Percentiles rank a stretch among this genome's conserved stretches.
Conservation (phyloP, 352 stramenopile genomes). For the Pythium graminicola region DNA sequence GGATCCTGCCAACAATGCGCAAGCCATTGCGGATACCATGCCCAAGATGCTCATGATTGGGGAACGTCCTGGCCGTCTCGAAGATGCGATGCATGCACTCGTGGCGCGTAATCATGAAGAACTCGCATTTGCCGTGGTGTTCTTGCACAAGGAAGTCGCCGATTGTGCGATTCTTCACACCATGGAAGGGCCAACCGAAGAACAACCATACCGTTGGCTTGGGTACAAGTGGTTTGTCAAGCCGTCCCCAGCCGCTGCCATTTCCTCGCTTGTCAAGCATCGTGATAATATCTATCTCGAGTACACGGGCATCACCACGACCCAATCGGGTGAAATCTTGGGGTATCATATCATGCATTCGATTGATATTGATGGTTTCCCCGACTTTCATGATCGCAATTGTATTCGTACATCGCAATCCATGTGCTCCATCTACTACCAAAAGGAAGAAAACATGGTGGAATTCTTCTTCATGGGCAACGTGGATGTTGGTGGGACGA, state of each 20-base stretch:
- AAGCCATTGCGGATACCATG: slow-evolving; percentile 15
- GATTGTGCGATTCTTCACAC: slow-evolving; percentile 47
- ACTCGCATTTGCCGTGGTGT: slow-evolving; percentile 42
- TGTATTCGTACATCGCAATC: slow-evolving; percentile 37
- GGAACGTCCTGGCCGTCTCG: slow-evolving; percentile 29
- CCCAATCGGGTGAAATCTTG: slow-evolving; percentile 34
- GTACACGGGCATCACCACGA: slow-evolving; percentile 38
- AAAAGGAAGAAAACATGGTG: slow-evolving; percentile 40
- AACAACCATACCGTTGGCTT: slow-evolving; percentile 39
- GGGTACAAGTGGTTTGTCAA: slow-evolving; percentile 61
- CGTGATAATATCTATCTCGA: slow-evolving; percentile 46
- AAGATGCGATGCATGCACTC: slow-evolving; percentile 45
- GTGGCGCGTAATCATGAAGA: slow-evolving; percentile 42
- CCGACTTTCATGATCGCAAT: slow-evolving; percentile 34
- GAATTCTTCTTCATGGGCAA: slow-evolving; percentile 42
- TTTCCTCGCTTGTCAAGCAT: slow-evolving; percentile 32
- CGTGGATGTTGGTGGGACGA: slow-evolving; percentile 18
- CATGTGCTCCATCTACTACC: slow-evolving; percentile 44
- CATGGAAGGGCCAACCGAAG: slow-evolving; percentile 38
- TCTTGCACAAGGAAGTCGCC: slow-evolving; percentile 47
- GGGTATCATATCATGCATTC: slow-evolving; percentile 44
- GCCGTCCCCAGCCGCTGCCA: slow-evolving; percentile 13
- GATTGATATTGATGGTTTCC: slow-evolving; percentile 30
- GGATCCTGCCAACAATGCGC: slow-evolving; percentile 5
- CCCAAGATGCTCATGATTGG: slow-evolving; percentile 20